Evolutionary conservation across 345 rosid genomes (phyloP), one percentile per base, ranked within the genome.

Genomic region (Zanthoxylum bungeanum): DNA sequence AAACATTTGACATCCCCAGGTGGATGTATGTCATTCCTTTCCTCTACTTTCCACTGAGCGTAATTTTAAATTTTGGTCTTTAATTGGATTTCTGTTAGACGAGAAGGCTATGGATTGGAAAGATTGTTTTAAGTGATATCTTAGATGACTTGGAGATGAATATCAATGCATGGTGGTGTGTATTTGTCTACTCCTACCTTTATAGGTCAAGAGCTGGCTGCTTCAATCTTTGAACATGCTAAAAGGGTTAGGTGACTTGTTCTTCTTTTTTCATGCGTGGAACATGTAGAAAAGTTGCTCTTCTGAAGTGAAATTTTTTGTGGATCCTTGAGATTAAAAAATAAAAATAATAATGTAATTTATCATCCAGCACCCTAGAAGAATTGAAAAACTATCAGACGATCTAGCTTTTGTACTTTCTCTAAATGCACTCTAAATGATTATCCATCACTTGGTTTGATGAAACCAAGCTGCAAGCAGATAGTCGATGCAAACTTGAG

Each of bases 401-500:
- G 14, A 28, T 64, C 21, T 46, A 30, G 34, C 52, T 62, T 46
- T 64, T 44, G n/a, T 34, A 11, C 31, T 14, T 19, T 51, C n/a
- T 21, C 46, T 47, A 11, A 25, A 17, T 64, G 25, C 22, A 64
- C 40, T 8, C 37, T 44, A n/a, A n/a, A n/a, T n/a, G n/a, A n/a
- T n/a, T n/a, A n/a, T n/a, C 66, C 46, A 11, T 39, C 24, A 21
- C 27, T 46, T 58, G 42, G 57, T 68, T 50, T 31, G 21, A 68
- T 33, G 50, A 55, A 74, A 37, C 47, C 11, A 64, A 47, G 51
- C 39, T 53, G 61, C 53, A 34, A 42, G 53, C 34, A 14, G 57
- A 24, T 60, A 31, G 36, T 39, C 2, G 3, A 39, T n/a, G 7
- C 30, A 49, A 51, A 68, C 5, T 68, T 75, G 31, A n/a, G 44